These are phyloP conservation scores for Letharia lupina DNA, from an alignment of 495 filamentous ascomycete genomes.

Conservation along the genomic window DNA sequence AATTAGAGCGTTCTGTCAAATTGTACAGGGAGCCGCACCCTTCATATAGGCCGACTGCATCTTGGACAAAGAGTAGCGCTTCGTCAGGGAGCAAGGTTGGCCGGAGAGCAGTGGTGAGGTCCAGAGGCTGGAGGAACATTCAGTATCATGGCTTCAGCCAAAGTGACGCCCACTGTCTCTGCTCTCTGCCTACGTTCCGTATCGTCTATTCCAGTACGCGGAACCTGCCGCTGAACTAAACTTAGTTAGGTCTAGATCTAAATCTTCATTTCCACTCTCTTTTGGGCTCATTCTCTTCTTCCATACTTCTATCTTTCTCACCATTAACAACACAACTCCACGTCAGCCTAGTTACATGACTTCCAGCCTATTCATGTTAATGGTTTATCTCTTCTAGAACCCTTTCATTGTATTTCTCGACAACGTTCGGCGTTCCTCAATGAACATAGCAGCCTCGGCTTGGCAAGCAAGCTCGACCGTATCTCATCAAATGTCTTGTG, in stretches of 20 bases:
- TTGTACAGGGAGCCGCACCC: conserved; percentile 50
- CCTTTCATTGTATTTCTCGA: not conserved
- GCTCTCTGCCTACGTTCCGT: not conserved
- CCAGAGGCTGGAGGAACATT: conserved; percentile 92
- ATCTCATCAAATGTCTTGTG: conserved; percentile 15
- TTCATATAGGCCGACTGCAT: conserved; percentile 95
- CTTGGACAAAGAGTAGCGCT: conserved; percentile 85
- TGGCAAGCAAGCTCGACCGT: conserved; percentile 8
- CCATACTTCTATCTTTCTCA: not conserved
- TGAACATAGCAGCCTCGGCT: conserved; percentile 8
- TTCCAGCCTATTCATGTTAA: not conserved
- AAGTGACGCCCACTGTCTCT: conserved; percentile 9
- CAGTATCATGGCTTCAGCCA: conserved; percentile 38
- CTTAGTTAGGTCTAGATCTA: not conserved
- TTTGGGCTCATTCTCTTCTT: not conserved
- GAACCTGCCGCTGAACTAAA: conserved; percentile 8
- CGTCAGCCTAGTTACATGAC: not conserved
- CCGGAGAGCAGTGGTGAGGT: conserved; percentile 90
- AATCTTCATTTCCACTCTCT: not conserved
- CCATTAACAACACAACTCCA: not conserved
- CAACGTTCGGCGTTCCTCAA: not conserved
- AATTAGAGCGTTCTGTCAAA: conserved; percentile 5
- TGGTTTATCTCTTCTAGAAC: not conserved
- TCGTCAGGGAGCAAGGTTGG: conserved; percentile 87
- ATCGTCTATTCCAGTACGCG: not conserved